A percentile compares a stretch with the other conserved stretches of the same genome.
Evolutionary conservation across 1,284 basidiomycete genomes (phyloP).

Genomic region (Microbotryum silenes-acaulis): DNA sequence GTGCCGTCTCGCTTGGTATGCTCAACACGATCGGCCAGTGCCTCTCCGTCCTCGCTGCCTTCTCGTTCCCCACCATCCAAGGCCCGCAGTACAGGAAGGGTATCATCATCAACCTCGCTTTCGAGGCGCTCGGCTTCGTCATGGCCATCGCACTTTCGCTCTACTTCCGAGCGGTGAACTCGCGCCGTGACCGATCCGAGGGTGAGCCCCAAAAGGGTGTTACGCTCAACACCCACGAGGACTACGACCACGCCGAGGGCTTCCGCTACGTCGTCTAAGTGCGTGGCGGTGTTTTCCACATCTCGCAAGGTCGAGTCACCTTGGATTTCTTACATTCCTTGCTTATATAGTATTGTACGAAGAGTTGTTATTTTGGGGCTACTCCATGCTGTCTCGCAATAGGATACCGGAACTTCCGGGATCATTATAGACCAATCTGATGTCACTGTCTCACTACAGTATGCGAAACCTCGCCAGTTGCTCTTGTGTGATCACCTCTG

Average conservation of each 20-base stretch:
- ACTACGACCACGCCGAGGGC: constrained; percentile 11
- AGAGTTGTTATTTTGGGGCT: too few species aligned
- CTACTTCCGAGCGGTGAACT: constrained; percentile 44
- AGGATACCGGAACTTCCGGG: too few species aligned
- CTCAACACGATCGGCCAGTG: constrained; percentile 46
- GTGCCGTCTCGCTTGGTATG: constrained; percentile 45
- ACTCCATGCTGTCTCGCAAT: too few species aligned
- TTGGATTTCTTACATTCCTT: too few species aligned
- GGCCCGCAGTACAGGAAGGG: constrained; percentile 44
- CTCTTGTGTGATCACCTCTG: too few species aligned
- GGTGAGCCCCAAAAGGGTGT: constrained; percentile 40
- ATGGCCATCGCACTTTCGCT: constrained; percentile 40
- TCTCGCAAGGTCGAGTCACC: too few species aligned
- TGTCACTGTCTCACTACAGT: too few species aligned
- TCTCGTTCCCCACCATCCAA: constrained; percentile 43
- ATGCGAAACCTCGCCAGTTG: too few species aligned
- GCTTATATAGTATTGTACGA: too few species aligned
- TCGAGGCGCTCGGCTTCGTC: constrained; percentile 41
- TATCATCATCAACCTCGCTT: constrained; percentile 43
- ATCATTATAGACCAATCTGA: too few species aligned
- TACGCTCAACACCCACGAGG: constrained; percentile 26
- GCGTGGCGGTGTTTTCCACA: too few species aligned
- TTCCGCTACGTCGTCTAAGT: too few species aligned
- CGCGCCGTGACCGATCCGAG: constrained; percentile 41
- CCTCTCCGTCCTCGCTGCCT: constrained; percentile 43